These are phyloP conservation scores for Cladosporium colombiae DNA, from an alignment of 2,329 filamentous ascomycete genomes.

Conservation along the genomic window DNA sequence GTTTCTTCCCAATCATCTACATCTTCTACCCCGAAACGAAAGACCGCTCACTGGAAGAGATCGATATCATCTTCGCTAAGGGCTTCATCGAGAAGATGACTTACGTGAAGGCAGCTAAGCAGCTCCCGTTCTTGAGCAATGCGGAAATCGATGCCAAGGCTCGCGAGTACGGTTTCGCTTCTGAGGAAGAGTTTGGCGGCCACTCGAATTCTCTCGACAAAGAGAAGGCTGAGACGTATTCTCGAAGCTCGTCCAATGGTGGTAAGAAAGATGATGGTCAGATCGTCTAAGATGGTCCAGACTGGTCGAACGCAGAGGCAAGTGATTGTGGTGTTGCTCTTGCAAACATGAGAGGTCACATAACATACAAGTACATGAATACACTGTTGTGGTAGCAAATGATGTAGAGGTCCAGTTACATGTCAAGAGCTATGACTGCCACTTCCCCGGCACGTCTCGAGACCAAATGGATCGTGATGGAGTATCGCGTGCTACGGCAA, in stretches of 20 bases:
- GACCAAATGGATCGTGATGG: background rate
- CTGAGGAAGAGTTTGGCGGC: background rate
- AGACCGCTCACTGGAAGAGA: constrained; percentile 21
- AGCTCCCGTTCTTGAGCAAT: constrained; percentile 39
- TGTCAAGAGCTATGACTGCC: background rate
- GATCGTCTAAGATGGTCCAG: background rate
- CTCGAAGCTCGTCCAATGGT: constrained; percentile 4
- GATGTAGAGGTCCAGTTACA: background rate
- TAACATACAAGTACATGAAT: background rate
- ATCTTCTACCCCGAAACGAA: constrained; percentile 24
- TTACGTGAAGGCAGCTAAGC: constrained; percentile 41
- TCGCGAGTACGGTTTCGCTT: constrained; percentile 34
- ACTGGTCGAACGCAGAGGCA: background rate
- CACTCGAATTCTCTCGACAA: background rate
- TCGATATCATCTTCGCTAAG: constrained; percentile 27
- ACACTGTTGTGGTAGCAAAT: background rate
- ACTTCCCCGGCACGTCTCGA: background rate
- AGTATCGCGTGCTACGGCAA: background rate
- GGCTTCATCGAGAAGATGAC: constrained; percentile 32
- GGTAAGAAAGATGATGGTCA: constrained; percentile 1
- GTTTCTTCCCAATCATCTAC: constrained; percentile 19
- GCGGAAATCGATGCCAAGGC: constrained; percentile 38
- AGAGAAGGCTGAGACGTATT: constrained; percentile 4
- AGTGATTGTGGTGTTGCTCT: background rate
- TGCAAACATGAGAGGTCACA: background rate